phyloP scores from a whole-genome alignment of 2,329 filamentous ascomycete genomes.

The Pseudogymnoascus sp. region DNA sequence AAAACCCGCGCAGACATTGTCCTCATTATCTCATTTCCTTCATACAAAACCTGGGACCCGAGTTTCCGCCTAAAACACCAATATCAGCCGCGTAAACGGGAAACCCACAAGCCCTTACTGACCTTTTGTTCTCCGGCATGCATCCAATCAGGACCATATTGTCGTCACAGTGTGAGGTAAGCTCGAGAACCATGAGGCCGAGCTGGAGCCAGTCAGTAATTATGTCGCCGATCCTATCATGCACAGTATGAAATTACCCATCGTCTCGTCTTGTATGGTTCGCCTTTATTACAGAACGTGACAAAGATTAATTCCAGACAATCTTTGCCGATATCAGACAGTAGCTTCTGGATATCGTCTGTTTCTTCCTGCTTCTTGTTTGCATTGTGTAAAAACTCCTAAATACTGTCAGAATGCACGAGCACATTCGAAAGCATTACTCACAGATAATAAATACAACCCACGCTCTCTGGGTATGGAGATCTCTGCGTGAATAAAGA shows the following conservation, averaged over 20 bases:
- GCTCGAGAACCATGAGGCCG: not conserved
- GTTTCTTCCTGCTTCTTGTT: not conserved
- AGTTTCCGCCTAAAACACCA: not conserved
- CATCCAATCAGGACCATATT: not conserved
- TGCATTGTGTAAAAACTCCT: not conserved
- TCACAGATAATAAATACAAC: not conserved
- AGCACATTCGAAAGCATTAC: not conserved
- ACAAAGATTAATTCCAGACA: not conserved
- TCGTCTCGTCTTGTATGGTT: not conserved
- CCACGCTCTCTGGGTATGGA: not conserved
- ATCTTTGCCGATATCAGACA: not conserved
- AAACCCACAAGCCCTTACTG: not conserved
- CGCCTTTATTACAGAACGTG: not conserved
- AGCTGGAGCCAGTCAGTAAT: not conserved
- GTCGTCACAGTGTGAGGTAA: not conserved
- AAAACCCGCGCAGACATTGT: not conserved
- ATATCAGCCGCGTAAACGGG: not conserved
- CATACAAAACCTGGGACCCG: slow-evolving; percentile 2
- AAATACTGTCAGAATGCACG: not conserved
- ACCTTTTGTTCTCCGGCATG: not conserved
- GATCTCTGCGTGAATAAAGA: not conserved
- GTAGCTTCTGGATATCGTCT: not conserved
- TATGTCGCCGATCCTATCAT: not conserved
- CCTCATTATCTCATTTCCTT: slow-evolving; percentile 2
- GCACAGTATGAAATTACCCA: not conserved